Evolutionary conservation across 768 basidiomycete genomes (phyloP).

Genomic region (Piloderma croceum): DNA sequence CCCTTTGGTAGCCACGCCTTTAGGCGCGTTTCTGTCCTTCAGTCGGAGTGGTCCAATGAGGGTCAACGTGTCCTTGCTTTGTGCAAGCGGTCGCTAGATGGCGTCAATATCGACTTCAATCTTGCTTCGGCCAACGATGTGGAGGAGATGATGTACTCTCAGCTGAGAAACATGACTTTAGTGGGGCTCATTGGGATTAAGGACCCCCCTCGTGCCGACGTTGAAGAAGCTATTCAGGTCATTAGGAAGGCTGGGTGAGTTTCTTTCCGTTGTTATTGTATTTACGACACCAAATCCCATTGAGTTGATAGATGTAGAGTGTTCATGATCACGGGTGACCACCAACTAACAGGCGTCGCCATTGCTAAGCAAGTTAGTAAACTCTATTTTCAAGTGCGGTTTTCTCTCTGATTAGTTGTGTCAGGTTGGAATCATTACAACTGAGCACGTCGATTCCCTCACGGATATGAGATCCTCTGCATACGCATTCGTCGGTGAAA

Average conservation of each 20-base stretch:
- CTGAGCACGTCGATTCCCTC: conserved; percentile 31
- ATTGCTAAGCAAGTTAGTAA: conserved; percentile 42
- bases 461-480: conserved; percentile 20
- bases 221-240: conserved; percentile 39
- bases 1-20: conserved; percentile 22
- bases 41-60: conserved; percentile 39
- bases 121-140: conserved; percentile 22
- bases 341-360: conserved; percentile 46
- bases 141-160: conserved; percentile 36
- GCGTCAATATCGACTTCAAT: conserved; percentile 20
- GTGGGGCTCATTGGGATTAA: conserved; percentile 49
- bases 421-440: conserved; percentile 39
- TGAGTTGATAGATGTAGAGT: too few relatives aligned
- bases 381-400: too few relatives aligned
- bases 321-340: conserved; percentile 56
- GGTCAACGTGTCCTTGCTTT: conserved; percentile 53
- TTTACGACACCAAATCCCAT: too few relatives aligned
- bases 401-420: too few relatives aligned
- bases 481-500: conserved; percentile 13
- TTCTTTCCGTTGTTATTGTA: too few relatives aligned
- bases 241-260: conserved; percentile 49
- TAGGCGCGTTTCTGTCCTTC: conserved; percentile 19
- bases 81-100: conserved; percentile 26
- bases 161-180: conserved; percentile 36
- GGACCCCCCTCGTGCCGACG: conserved; percentile 51